A percentile compares a stretch with the other conserved stretches of the same genome.
Evolutionary conservation across 2,329 filamentous ascomycete species (phyloP).

Genomic region (Talaromyces sp.): DNA sequence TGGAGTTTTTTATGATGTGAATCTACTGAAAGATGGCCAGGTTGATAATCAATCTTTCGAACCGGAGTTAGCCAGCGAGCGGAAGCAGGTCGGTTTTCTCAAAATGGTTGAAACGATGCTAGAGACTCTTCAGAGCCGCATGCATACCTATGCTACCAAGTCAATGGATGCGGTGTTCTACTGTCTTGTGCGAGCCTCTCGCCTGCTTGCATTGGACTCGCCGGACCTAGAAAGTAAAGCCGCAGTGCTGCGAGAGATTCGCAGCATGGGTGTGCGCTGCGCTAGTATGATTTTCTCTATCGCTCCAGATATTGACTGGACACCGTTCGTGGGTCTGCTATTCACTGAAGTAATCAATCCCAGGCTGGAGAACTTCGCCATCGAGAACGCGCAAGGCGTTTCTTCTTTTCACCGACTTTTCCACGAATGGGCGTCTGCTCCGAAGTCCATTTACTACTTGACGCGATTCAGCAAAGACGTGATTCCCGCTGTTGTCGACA

Average conservation of each 20-base stretch:
- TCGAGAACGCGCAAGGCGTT: constrained; percentile 83
- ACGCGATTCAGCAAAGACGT: constrained; percentile 57
- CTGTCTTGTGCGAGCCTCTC: constrained; percentile 70
- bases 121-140: constrained; percentile 72
- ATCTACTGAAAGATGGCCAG: constrained; percentile 52
- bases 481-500: constrained; percentile 68
- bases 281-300: constrained; percentile 74
- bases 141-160: constrained; percentile 63
- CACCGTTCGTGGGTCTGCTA: constrained; percentile 65
- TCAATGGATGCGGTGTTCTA: constrained; percentile 77
- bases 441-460: constrained; percentile 66
- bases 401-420: constrained; percentile 80
- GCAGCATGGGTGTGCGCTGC: constrained; percentile 69
- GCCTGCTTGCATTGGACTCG: constrained; percentile 40
- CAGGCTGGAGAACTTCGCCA: constrained; percentile 70
- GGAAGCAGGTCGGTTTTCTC: constrained; percentile 85
- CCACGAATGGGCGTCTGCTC: constrained; percentile 71
- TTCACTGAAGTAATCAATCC: constrained; percentile 73
- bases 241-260: constrained; percentile 47
- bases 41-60: constrained; percentile 54
- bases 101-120: constrained; percentile 90
- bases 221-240: constrained; percentile 30
- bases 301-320: constrained; percentile 68
- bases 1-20: constrained; percentile 62
- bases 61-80: constrained; percentile 59